These are phyloP conservation scores for Avena eriantha DNA, from an alignment of 176 grass and related monocot species.

Conservation along the genomic window DNA sequence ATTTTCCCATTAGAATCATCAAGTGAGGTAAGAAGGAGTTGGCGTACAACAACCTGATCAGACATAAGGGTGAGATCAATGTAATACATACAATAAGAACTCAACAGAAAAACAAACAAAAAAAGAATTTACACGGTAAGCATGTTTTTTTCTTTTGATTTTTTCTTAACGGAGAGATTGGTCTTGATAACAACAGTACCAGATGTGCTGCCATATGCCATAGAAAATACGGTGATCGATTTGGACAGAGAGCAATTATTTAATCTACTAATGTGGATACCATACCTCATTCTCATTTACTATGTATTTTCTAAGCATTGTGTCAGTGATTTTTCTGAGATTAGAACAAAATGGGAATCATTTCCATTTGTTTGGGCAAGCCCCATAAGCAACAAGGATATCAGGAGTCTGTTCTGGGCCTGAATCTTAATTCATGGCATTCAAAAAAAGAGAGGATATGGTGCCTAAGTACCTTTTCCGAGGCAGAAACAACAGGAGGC, in stretches of 20 bases:
- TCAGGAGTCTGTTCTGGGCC: not conserved
- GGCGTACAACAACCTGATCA: slow-evolving; percentile 69
- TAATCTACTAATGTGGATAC: not conserved
- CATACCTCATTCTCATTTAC: not conserved
- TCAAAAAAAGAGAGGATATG: not conserved
- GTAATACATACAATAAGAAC: not conserved
- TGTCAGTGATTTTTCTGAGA: not conserved
- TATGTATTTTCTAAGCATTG: not conserved
- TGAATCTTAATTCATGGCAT: not conserved
- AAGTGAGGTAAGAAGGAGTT: slow-evolving; percentile 80
- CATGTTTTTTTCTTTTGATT: not conserved
- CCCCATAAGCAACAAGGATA: not conserved
- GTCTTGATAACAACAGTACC: slow-evolving; percentile 2
- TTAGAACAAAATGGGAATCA: slow-evolving; percentile 25
- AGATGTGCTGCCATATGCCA: not conserved
- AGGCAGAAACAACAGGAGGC: slow-evolving; percentile 73
- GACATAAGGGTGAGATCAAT: slow-evolving; percentile 22
- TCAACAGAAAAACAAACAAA: not conserved
- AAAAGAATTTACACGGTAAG: slow-evolving; percentile 10
- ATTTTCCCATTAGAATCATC: slow-evolving; percentile 92
- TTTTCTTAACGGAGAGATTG: not conserved
- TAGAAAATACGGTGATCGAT: not conserved
- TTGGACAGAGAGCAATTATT: not conserved
- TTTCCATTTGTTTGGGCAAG: not conserved
- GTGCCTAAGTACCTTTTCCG: slow-evolving; percentile 71